phyloP scores from a whole-genome alignment of 495 filamentous ascomycete genomes.

The Pseudotulostoma volvatum region DNA sequence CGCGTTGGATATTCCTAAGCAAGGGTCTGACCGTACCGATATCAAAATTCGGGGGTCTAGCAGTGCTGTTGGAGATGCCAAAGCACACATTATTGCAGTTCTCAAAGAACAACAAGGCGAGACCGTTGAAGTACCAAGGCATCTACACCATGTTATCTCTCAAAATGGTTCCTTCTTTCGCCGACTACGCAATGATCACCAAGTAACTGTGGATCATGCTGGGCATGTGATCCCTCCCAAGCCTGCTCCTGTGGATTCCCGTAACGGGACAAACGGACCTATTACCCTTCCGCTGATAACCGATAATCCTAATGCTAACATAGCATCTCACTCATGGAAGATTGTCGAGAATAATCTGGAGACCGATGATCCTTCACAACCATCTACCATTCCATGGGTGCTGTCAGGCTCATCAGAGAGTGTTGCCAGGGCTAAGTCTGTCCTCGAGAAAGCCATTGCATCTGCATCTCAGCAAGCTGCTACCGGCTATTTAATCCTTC shows the following conservation, averaged over 20 bases:
- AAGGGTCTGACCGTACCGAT: slow-evolving; percentile 47
- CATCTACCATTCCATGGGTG: slow-evolving; percentile 81
- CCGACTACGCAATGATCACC: slow-evolving; percentile 59
- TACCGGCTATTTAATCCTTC: slow-evolving; percentile 75
- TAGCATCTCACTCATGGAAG: slow-evolving; percentile 64
- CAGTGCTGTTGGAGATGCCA: slow-evolving; percentile 64
- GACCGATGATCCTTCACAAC: slow-evolving; percentile 26
- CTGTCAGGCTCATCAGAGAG: slow-evolving; percentile 62
- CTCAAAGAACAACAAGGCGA: slow-evolving; percentile 79
- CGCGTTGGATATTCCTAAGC: slow-evolving; percentile 74
- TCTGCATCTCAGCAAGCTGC: slow-evolving; percentile 52
- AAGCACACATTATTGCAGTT: slow-evolving; percentile 60
- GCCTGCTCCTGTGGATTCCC: slow-evolving; percentile 29
- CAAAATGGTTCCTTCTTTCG: slow-evolving; percentile 91
- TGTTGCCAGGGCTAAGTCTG: slow-evolving; percentile 58
- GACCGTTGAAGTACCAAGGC: slow-evolving; percentile 62
- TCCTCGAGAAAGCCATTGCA: slow-evolving; percentile 51
- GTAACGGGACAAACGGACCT: slow-evolving; percentile 27
- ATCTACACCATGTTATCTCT: slow-evolving; percentile 65
- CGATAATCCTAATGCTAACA: slow-evolving; percentile 47
- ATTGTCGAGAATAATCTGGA: slow-evolving; percentile 40
- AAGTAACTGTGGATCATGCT: slow-evolving; percentile 78
- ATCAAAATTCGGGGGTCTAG: slow-evolving; percentile 74
- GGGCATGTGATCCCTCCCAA: slow-evolving; percentile 58
- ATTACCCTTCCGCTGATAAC: slow-evolving; percentile 70